Evolutionary conservation across 2,329 filamentous ascomycete genomes (phyloP), one percentile per base, ranked within the genome.

Genomic region (Aspergillus felis): DNA sequence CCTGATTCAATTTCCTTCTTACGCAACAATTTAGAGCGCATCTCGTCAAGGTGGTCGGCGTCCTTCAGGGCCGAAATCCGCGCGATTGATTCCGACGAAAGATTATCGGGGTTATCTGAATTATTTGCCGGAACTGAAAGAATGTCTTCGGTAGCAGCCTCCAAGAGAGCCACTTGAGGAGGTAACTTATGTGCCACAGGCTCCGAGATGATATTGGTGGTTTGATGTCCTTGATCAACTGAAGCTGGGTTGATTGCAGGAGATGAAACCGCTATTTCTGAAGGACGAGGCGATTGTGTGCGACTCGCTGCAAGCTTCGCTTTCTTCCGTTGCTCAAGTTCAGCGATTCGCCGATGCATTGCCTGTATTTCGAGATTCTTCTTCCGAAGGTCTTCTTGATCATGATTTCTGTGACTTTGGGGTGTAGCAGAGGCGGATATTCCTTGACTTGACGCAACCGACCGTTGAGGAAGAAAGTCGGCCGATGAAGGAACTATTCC

Each of bases 1-100:
- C 74, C 77, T 24, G 76, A 75, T 62, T 81, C 74, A n/a, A 82
- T 78, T 44, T 81, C 78, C 56, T 75, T 74, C 61, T 78, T 78
- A 27, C 79, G 74, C 24, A 75, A 65, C 44, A 74, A 66, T 56
- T 74, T 79, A 50, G 68, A 66, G 32, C 72, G 71, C 55, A 76
- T 64, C 25, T 63, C 65, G 51, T 74, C 70, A 25, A 73, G 56
- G 22, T 64, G 56, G 48, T 64, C 63, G 4, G 50, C 46, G 24
- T 47, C 44, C 24, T 25, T 24, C 14, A 47, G 22, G 44, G 44
- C 44, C 44, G 44, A 24, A 17, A 47, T 47, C 9, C 44, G 44
- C 5, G 44, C 44, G 24, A 25, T 47, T 17, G 44, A 47, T 14
- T 14, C 44, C 6, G 44, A 24, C 12, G 44, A 25, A 47, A 47